Evolutionary conservation across 2,329 filamentous ascomycete genomes (phyloP).

Genomic region (Incumbomyces lentus): DNA sequence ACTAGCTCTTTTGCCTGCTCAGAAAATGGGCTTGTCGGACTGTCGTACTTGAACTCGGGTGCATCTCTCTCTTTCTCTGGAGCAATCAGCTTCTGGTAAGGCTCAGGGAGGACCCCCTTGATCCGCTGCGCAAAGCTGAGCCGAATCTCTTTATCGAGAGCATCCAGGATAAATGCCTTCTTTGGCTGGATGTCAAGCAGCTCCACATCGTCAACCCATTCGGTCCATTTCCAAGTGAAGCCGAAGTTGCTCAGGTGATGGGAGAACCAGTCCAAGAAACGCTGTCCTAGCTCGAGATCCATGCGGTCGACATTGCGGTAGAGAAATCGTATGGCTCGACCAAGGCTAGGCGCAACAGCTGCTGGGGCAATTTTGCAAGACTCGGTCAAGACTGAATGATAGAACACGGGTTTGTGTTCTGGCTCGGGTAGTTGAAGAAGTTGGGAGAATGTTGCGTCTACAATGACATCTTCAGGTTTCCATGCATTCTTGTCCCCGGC

Average conservation of each 20-base stretch:
- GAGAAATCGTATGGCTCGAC: slow-evolving; percentile 81
- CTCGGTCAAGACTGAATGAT: slow-evolving; percentile 89
- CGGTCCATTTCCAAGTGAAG: slow-evolving; percentile 98
- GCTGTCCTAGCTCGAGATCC: slow-evolving; percentile 75
- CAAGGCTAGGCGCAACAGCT: slow-evolving; percentile 89
- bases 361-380: slow-evolving; percentile 91
- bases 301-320: slow-evolving; percentile 73
- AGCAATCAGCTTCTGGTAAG: slow-evolving; percentile 70
- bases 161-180: slow-evolving; percentile 86
- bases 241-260: slow-evolving; percentile 98
- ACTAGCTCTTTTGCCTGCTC: slow-evolving; percentile 76
- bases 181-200: slow-evolving; percentile 69
- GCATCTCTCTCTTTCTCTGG: slow-evolving; percentile 87
- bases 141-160: slow-evolving; percentile 91
- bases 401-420: slow-evolving; percentile 92
- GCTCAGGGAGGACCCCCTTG: slow-evolving; percentile 78
- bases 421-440: slow-evolving; percentile 76
- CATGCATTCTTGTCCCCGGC: slow-evolving; percentile 62
- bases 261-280: slow-evolving; percentile 95
- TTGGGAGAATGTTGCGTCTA: slow-evolving; percentile 97
- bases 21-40: slow-evolving; percentile 67
- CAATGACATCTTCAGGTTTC: slow-evolving; percentile 94
- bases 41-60: slow-evolving; percentile 86
- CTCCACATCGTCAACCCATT: slow-evolving; percentile 83
- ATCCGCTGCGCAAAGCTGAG: slow-evolving; percentile 94